Percentiles rank a stretch among this genome's conserved stretches.
These are phyloP conservation scores for Limonium bicolor DNA, from an alignment of 148 eudicot genomes.

Conservation along the genomic window DNA sequence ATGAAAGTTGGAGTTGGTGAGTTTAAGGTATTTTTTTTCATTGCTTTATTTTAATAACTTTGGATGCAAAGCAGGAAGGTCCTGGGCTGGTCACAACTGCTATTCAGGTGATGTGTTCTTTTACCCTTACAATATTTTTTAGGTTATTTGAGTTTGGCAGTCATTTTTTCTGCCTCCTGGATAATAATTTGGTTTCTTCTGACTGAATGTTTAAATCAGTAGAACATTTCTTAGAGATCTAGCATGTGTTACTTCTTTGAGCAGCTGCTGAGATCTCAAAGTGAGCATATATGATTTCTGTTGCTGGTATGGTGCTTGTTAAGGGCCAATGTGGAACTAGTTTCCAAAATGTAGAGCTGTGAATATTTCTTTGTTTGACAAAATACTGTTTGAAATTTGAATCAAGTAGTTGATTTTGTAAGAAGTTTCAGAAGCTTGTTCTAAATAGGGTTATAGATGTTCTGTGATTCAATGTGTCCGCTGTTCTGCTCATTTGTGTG, in stretches of 20 bases:
- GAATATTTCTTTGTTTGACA: background rate
- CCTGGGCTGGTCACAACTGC: conserved; percentile 53
- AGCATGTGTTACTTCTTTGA: background rate
- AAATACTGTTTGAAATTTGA: background rate
- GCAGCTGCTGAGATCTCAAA: no score
- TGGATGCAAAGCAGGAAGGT: conserved; percentile 26
- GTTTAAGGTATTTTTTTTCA: background rate
- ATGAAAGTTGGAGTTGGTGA: background rate
- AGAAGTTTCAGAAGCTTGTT: background rate
- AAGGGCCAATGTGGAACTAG: background rate
- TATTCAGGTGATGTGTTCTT: conserved; percentile 37
- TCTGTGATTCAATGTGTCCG: background rate
- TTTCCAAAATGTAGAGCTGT: background rate
- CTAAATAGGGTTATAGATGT: background rate
- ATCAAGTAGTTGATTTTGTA: background rate
- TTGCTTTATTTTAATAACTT: conserved; percentile 1
- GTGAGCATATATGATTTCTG: no score
- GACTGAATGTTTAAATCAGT: background rate
- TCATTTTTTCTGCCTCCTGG: background rate
- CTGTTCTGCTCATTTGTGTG: background rate
- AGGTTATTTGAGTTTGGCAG: background rate
- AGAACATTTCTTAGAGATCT: background rate
- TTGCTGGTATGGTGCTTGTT: no score
- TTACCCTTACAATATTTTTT: background rate
- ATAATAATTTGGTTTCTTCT: no score